Evolutionary conservation across 2,329 filamentous ascomycete species (phyloP), one percentile per base, ranked within the genome.

Genomic region (Hirsutella thompsonii): DNA sequence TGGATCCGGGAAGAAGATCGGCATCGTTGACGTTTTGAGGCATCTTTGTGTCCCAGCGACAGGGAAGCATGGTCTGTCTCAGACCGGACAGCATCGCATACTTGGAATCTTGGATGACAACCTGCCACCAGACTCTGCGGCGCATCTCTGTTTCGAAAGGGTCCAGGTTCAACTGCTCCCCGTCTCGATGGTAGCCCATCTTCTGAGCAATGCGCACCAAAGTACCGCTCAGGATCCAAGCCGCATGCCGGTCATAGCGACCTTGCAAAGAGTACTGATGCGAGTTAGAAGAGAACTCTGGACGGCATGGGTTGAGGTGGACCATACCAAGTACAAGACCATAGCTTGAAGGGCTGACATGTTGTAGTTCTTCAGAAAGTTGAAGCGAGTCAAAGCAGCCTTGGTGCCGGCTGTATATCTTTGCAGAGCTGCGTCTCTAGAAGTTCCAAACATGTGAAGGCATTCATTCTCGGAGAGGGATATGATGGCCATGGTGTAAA

Each of bases 121-220:
- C 69, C 51, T 76, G 70, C 76, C 76, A 80, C 79, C 79, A 83
- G 18, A 82, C 63, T 6, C 79, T 66, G 35, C 79, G 64, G n/a
- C 78, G 69, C 66, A 83, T 81, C 52, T 83, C 77, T 2, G 72
- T 72, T 49, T 83, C 77, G 48, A 81, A 80, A 0, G 76, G 74
- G 0, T 70, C 63, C 2, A 81, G 61, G 2, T 69, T 70, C 5
- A 78, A 61, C 16, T 60, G 55, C 44, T 71, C 68, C 29, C 76
- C 77, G 44, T 83, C 78, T 11, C 74, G 68, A 45, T 82, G 76
- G 37, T 82, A 65, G 1, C 79, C 79, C 67, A 83, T 78, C 52
- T 79, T 78, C 52, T 81, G 74, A 1, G 76, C 78, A 40, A 83
- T 75, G 18, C 79, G 70, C 28, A 83, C 65, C 5, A 76, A 65